Conservation (phyloP, 2,329 filamentous ascomycete genomes). For the Diplodia scrobiculata region DNA sequence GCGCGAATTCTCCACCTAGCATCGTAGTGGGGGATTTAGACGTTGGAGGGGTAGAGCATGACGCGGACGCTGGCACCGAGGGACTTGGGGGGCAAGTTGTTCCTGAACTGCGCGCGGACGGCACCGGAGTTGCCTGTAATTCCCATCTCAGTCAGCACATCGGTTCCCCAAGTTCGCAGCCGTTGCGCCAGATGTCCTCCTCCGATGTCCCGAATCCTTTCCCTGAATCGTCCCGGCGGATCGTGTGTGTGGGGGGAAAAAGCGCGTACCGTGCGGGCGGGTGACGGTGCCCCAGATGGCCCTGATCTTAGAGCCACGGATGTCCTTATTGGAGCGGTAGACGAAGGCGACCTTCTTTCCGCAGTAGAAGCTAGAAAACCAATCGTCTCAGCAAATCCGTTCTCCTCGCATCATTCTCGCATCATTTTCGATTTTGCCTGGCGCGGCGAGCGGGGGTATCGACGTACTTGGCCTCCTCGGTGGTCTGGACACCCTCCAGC, state of each 20-base stretch:
- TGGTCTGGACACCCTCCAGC: constrained; percentile 96
- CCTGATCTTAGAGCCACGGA: constrained; percentile 96
- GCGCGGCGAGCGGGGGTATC: background rate
- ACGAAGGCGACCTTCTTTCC: constrained; percentile 99
- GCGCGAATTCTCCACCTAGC: background rate
- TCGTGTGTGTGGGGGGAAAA: background rate
- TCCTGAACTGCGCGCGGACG: constrained; percentile 94
- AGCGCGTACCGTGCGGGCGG: constrained; percentile 76
- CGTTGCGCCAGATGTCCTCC: background rate
- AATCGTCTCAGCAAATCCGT: background rate
- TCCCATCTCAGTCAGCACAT: constrained; percentile 4
- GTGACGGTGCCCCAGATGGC: constrained; percentile 99
- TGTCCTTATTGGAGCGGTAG: constrained; percentile 92
- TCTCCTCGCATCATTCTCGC: constrained; percentile 24
- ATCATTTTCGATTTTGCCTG: background rate
- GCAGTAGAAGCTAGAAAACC: constrained; percentile 74
- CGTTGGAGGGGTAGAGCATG: constrained; percentile 97
- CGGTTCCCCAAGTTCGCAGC: background rate
- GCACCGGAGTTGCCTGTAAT: constrained; percentile 88
- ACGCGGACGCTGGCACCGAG: constrained; percentile 75
- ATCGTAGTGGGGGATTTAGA: constrained; percentile 62
- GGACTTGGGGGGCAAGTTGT: constrained; percentile 92
- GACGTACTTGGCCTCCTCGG: constrained; percentile 77
- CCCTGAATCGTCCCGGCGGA: background rate
- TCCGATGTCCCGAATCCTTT: background rate